phyloP scores from a whole-genome alignment of 345 rosid species.

The Reutealis trisperma region DNA sequence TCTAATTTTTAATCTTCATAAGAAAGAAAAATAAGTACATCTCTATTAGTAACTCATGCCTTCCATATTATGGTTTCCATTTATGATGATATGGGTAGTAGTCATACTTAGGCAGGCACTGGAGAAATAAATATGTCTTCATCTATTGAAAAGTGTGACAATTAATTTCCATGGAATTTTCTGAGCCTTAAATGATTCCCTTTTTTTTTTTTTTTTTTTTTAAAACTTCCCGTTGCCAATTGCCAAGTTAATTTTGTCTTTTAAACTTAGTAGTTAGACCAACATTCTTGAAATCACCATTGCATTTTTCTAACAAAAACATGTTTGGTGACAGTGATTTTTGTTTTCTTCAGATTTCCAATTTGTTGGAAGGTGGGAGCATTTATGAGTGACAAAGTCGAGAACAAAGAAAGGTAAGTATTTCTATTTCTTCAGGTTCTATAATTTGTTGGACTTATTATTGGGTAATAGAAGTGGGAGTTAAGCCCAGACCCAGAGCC shows the following conservation, averaged over 20 bases:
- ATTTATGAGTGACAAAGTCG: conserved; percentile 16
- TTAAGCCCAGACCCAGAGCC: not conserved
- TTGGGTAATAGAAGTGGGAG: not conserved
- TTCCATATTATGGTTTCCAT: too few relatives aligned
- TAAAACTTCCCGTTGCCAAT: too few relatives aligned
- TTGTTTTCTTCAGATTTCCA: conserved; percentile 7
- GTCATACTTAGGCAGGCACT: not conserved
- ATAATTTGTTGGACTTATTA: too few relatives aligned
- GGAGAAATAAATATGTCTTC: conserved; percentile 9
- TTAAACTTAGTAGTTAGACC: conserved; percentile 16
- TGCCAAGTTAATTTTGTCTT: not conserved
- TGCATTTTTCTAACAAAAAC: conserved; percentile 14
- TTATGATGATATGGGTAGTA: not conserved
- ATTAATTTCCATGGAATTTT: not conserved
- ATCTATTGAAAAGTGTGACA: not conserved
- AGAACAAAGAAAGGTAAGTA: too few relatives aligned
- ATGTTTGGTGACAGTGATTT: conserved; percentile 17
- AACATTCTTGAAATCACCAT: conserved; percentile 40
- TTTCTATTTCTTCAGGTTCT: too few relatives aligned
- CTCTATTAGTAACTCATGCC: too few relatives aligned
- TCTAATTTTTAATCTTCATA: too few relatives aligned
- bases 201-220: not conserved
- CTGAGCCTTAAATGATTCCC: conserved; percentile 22
- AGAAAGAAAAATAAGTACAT: too few relatives aligned
- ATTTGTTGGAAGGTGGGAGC: conserved; percentile 28